Evolutionary conservation across 345 rosid species (phyloP), one percentile per base, ranked within the genome.

Genomic region (Citrus unshiu): DNA sequence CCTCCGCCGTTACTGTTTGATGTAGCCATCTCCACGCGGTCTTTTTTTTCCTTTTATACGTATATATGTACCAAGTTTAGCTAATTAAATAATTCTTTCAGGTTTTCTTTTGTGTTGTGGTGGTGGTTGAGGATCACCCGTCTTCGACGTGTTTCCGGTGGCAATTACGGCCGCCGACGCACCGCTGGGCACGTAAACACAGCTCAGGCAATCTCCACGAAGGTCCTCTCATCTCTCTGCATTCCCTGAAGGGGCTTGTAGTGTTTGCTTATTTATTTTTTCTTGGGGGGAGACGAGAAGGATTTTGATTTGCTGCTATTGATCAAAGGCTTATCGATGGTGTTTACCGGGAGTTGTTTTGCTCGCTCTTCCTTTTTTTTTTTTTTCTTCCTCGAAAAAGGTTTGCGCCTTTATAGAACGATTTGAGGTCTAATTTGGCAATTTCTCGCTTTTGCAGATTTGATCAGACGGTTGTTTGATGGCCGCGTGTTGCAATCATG

Each of bases 121-220:
- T 18, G 4, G n/a, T 62, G 43, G n/a, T 27, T 9, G 74, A 12
- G 65, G 84, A 87, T 93, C 97, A 93, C 93, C 98, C 98, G 95
- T 93, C 98, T 73, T 92, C 99, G 63, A 95, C 96, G 92, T 93
- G 95, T 83, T 95, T 92, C 76, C 97, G 92, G 90, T 95, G 97
- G 84, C 97, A 89, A 70, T 86, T 95, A 66, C 98, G 74, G 92
- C 93, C 95, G 92, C 93, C 95, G 76, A 86, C 78, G 46, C 89
- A 82, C 81, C 89, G 78, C 79, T 85, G 80, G 75, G 83, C 79
- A 51, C 89, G 87, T 34, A 81, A 79, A 27, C 82, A 86, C 22
- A 88, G 78, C 83, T 91, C 90, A 92, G 89, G 86, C 79, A 62
- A 79, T 54, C 81, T 72, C 79, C 77, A 35, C 85, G 89, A 84